phyloP scores from a whole-genome alignment of 768 basidiomycete species.

The Clitopilus passeckerianus region DNA sequence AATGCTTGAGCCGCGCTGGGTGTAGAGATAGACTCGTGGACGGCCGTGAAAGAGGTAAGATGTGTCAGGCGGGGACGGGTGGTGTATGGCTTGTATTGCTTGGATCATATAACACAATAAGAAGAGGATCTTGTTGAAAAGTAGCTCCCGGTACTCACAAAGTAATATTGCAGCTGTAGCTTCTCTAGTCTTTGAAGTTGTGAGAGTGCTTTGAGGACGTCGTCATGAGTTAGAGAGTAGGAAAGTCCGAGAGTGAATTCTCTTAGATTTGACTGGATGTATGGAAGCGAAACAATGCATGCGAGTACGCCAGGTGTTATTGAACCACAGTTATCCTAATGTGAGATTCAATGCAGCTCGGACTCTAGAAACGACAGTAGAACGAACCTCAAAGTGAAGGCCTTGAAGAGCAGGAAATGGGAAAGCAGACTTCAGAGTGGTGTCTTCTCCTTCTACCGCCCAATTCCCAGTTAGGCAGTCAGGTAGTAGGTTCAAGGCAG shows the following conservation, averaged over 20 bases:
- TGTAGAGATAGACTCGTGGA: conserved; percentile 13
- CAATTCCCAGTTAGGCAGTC: conserved; percentile 36
- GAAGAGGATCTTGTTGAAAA: not conserved
- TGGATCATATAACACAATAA: not conserved
- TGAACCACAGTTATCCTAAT: conserved; percentile 53
- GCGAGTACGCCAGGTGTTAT: conserved; percentile 56
- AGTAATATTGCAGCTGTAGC: conserved; percentile 45
- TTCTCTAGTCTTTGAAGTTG: conserved; percentile 32
- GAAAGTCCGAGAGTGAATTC: conserved; percentile 49
- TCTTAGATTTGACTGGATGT: conserved; percentile 24
- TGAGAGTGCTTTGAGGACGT: conserved; percentile 43
- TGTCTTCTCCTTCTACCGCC: conserved; percentile 11
- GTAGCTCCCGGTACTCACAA: conserved; percentile 25
- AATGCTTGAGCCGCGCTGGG: conserved; percentile 18
- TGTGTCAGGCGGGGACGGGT: conserved; percentile 17
- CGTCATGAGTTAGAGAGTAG: conserved; percentile 51
- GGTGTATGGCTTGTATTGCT: conserved; percentile 34
- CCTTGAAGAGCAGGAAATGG: not conserved
- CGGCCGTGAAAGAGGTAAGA: conserved; percentile 26
- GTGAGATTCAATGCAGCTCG: not conserved
- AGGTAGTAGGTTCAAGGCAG: conserved; percentile 36
- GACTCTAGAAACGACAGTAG: not conserved
- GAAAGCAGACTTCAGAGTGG: not conserved
- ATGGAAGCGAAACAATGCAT: conserved; percentile 28
- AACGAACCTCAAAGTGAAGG: not conserved